Conservation (phyloP, 352 stramenopile genomes). For the Thraustochytrium striatum region DNA sequence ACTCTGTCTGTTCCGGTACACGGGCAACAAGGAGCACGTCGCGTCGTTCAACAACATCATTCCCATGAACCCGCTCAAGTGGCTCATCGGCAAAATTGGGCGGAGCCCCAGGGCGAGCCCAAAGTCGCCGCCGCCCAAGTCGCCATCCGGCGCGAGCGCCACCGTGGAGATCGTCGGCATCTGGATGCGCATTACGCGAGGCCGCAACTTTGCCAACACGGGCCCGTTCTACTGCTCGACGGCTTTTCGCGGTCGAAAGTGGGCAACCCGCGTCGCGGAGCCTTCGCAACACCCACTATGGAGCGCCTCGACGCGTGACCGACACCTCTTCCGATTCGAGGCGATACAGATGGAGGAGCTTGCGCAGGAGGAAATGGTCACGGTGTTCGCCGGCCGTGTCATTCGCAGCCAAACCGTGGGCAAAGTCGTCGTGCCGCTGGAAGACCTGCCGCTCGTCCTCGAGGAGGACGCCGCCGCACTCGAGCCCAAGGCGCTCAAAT, state of each 20-base stretch:
- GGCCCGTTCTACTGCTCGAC: not conserved
- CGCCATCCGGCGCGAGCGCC: not conserved
- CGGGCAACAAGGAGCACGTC: not conserved
- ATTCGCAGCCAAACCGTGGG: not conserved
- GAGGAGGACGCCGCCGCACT: not conserved
- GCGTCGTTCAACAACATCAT: not conserved
- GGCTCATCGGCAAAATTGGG: not conserved
- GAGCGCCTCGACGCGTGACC: not conserved
- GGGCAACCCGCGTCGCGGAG: too few species aligned
- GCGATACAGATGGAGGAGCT: not conserved
- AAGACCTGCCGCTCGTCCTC: not conserved
- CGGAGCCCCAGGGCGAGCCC: too few species aligned
- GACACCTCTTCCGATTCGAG: not conserved
- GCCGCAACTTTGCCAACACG: not conserved
- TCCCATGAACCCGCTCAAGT: not conserved
- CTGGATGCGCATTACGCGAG: conserved; percentile 1
- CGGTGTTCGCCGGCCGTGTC: not conserved
- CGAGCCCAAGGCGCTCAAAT: not conserved
- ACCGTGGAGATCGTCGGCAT: not conserved
- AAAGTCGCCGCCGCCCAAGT: too few species aligned
- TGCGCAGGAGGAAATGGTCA: not conserved
- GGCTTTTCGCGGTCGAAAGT: not conserved
- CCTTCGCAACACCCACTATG: not conserved
- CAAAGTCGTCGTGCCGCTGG: not conserved
- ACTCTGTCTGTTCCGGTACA: not conserved